Evolutionary conservation across 768 basidiomycete genomes (phyloP), one percentile per base, ranked within the genome.

Genomic region (Leucosporidium scottii): DNA sequence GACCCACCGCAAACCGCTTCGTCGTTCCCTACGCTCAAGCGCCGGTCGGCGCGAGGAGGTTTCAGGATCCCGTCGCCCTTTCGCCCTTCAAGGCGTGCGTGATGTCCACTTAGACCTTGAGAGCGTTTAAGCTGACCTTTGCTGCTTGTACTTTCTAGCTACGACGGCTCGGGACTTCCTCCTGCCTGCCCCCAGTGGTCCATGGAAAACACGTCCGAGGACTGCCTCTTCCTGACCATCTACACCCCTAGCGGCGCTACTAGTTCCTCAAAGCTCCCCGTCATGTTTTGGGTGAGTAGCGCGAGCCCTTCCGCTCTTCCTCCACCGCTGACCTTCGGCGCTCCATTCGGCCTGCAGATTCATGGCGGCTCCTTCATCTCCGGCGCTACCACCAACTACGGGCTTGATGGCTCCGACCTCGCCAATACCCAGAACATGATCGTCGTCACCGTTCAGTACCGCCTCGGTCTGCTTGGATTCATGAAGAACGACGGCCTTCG

Each of bases 281-380:
- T 78, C n/a, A 73, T 78, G 58, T 74, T 78, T 5, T 80, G 78
- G 78, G 75, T 64, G 28, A 56, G 55, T 56, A 62, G 70, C 64
- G 25, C 34, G 34, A 5, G 10, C 34, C 34, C 4, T 34, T n/a
- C n/a, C n/a, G n/a, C n/a, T n/a, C n/a, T n/a, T n/a, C n/a, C n/a
- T n/a, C 34, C 30, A 2, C 28, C 23, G 30, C 28, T 27, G 44
- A 57, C 23, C 27, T 34, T 54, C 28, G 65, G 39, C 47, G 63
- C n/a, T 7, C 47, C 64, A 20, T 49, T 27, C 12, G 20, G 25
- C 15, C 44, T 2, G 70, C 89, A 89, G 90, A 82, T 92, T 62
- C 92, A 92, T 71, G 92, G 91, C 15, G 91, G 92, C 27, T 91
- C 90, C 0, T 90, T 88, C 77, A 79, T 84, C 59, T 73, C 80